Evolutionary conservation across 352 stramenopile genomes (phyloP).

Genomic region (Phytopythium litorale): DNA sequence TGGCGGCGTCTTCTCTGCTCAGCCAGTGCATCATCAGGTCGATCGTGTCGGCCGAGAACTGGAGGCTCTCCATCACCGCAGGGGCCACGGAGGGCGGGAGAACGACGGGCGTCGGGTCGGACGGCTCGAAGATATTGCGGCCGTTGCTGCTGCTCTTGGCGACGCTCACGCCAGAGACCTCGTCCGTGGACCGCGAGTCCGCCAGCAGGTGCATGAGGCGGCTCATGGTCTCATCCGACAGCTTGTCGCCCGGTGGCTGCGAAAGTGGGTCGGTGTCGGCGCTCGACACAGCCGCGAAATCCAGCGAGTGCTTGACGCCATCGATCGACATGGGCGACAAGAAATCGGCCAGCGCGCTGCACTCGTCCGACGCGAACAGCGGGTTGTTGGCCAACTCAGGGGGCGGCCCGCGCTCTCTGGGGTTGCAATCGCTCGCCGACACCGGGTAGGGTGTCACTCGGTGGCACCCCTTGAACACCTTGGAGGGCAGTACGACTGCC

Average conservation of each 20-base stretch:
- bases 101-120: constrained; percentile 15
- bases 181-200: constrained; percentile 27
- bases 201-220: constrained; percentile 29
- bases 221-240: constrained; percentile 30
- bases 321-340: constrained; percentile 30
- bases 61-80: constrained; percentile 32
- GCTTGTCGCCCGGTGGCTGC: constrained; percentile 1
- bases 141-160: constrained; percentile 8
- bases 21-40: constrained; percentile 38
- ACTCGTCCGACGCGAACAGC: constrained; percentile 15
- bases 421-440: constrained; percentile 7
- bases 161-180: constrained; percentile 12
- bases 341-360: constrained; percentile 12
- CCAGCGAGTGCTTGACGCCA: constrained; percentile 29
- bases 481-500: neutral
- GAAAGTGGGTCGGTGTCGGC: neutral
- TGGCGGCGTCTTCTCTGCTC: constrained; percentile 1
- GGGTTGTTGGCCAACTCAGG: constrained; percentile 17
- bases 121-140: constrained; percentile 20
- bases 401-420: constrained; percentile 10
- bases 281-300: neutral
- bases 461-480: constrained; percentile 12
- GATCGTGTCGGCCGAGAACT: constrained; percentile 50
- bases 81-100: constrained; percentile 11
- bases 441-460: constrained; percentile 10